These are phyloP conservation scores for Klebsormidium nitens DNA, from an alignment of 139 green algal species.

Conservation along the genomic window DNA sequence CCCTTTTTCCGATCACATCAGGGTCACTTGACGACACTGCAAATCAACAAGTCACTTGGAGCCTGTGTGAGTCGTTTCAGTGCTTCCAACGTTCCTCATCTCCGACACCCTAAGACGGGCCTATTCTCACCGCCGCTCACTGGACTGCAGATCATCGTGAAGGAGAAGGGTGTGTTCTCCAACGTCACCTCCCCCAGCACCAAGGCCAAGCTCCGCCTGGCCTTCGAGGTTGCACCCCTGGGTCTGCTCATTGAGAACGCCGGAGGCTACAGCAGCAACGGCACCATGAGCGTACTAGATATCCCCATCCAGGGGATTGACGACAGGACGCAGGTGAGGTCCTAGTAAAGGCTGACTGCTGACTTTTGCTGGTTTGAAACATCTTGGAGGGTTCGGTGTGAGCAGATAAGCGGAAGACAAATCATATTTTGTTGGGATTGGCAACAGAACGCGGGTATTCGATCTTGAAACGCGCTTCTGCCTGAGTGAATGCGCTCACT, in stretches of 20 bases:
- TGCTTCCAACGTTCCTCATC: too few relatives aligned
- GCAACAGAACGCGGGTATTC: not conserved
- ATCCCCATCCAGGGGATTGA: conserved; percentile 46
- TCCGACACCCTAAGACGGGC: too few relatives aligned
- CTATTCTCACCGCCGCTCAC: too few relatives aligned
- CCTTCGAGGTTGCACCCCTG: conserved; percentile 55
- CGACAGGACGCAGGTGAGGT: conserved; percentile 47
- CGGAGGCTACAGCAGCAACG: conserved; percentile 49
- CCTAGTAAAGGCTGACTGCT: too few relatives aligned
- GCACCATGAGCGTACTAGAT: conserved; percentile 48
- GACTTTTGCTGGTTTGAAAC: conserved; percentile 27
- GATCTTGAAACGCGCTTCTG: too few relatives aligned
- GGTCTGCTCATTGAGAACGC: conserved; percentile 51
- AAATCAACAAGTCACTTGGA: too few relatives aligned
- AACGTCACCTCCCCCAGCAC: conserved; percentile 49
- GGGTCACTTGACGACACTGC: too few relatives aligned
- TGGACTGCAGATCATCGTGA: conserved; percentile 50
- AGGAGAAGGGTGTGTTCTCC: conserved; percentile 55
- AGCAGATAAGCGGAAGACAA: too few relatives aligned
- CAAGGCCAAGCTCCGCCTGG: conserved; percentile 53
- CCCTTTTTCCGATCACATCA: too few relatives aligned
- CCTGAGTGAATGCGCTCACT: too few relatives aligned
- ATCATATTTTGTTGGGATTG: conserved; percentile 26
- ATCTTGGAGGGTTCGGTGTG: too few relatives aligned
- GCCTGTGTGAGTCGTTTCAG: too few relatives aligned